Percentiles rank a stretch among this genome's conserved stretches.
These are phyloP conservation scores for Dissophora ornata DNA, from an alignment of 192 early-diverging fungal genomes.

Conservation along the genomic window DNA sequence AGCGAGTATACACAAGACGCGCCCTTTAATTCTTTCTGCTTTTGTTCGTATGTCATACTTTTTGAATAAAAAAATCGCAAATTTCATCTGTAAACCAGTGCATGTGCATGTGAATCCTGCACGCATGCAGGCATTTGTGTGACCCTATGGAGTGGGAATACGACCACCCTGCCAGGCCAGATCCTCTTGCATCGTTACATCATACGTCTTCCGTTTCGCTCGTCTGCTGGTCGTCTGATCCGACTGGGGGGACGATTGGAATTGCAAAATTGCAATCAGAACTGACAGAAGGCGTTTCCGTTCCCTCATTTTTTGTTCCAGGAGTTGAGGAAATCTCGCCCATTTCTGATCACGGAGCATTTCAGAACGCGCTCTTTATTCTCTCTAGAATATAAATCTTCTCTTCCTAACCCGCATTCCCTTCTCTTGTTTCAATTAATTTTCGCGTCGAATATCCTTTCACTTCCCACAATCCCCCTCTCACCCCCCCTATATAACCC, in stretches of 20 bases:
- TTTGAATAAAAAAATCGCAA: no score
- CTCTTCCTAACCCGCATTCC: not conserved
- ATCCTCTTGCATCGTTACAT: no score
- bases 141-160: no score
- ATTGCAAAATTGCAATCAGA: conserved; percentile 38
- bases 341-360: not conserved
- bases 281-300: not conserved
- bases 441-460: no score
- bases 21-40: not conserved
- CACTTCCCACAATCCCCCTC: no score
- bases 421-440: not conserved
- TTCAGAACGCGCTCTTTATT: not conserved
- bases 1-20: not conserved
- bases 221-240: not conserved
- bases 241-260: not conserved
- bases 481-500: no score
- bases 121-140: no score
- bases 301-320: not conserved
- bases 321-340: not conserved
- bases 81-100: no score
- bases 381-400: no score
- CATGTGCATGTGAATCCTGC: no score
- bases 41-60: conserved; percentile 3
- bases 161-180: no score
- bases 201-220: no score